A percentile compares a stretch with the other conserved stretches of the same genome.
These are phyloP conservation scores for Agapanthus africanus DNA, from an alignment of 106 monocot genomes.

Conservation along the genomic window DNA sequence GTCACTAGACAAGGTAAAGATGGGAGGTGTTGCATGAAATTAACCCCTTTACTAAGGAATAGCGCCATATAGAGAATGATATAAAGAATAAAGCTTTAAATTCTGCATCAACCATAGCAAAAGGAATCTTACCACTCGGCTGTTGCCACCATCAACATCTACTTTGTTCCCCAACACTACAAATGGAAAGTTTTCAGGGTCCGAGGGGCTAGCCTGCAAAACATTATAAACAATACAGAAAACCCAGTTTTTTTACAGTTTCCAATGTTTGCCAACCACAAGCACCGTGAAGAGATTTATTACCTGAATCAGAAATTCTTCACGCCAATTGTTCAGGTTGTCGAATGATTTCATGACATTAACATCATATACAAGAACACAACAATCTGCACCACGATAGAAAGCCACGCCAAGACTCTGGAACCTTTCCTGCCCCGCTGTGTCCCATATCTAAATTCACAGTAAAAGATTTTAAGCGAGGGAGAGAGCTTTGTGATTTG, in stretches of 20 bases:
- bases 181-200: conserved; percentile 86
- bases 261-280: no score
- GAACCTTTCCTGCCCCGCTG: conserved; percentile 76
- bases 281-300: no score
- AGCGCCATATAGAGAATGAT: no score
- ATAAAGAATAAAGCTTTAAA: no score
- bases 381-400: conserved; percentile 74
- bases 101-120: no score
- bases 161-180: conserved; percentile 80
- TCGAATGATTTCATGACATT: conserved; percentile 69
- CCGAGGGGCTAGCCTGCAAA: conserved; percentile 78
- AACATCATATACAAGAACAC: conserved; percentile 83
- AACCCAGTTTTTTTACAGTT: no score
- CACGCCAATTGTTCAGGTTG: conserved; percentile 71
- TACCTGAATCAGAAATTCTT: conserved; percentile 77
- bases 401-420: conserved; percentile 87
- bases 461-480: no score
- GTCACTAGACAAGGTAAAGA: no score
- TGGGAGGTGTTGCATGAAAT: no score
- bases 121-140: conserved; percentile 62
- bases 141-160: conserved; percentile 81
- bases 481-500: no score
- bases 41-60: no score
- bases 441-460: conserved; percentile 69
- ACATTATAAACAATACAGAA: no score